Percentiles rank a stretch among this genome's conserved stretches.
Evolutionary conservation across 495 filamentous ascomycete species (phyloP).

Genomic region (Delitschia confertaspora): DNA sequence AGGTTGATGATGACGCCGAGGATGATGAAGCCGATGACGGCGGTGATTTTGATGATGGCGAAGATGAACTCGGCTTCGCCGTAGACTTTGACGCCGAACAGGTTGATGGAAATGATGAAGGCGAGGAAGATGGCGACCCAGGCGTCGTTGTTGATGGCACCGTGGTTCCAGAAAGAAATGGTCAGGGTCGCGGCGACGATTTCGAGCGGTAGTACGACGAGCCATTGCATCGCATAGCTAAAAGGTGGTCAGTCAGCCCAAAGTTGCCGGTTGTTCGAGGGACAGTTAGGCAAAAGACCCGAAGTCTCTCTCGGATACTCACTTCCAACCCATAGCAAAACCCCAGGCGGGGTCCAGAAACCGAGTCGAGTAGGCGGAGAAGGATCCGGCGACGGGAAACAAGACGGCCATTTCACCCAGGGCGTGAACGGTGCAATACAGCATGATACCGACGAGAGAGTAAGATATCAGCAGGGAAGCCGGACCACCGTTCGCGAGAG

Average conservation of each 20-base stretch:
- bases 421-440: conserved; percentile 86
- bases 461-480: conserved; percentile 79
- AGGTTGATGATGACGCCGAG: conserved; percentile 34
- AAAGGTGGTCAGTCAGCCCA: conserved; percentile 15
- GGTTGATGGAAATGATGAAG: conserved; percentile 32
- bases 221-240: conserved; percentile 89
- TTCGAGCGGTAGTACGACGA: conserved; percentile 79
- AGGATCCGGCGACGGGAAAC: conserved; percentile 87
- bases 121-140: conserved; percentile 57
- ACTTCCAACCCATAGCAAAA: conserved; percentile 97
- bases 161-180: conserved; percentile 70
- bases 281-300: no score
- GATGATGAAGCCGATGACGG: conserved; percentile 49
- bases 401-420: conserved; percentile 86
- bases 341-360: conserved; percentile 95
- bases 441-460: conserved; percentile 72
- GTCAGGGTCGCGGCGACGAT: conserved; percentile 86
- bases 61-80: conserved; percentile 39
- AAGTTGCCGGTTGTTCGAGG: conserved; percentile 1
- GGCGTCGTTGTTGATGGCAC: conserved; percentile 54
- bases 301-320: no score
- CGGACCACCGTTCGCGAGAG: conserved; percentile 71
- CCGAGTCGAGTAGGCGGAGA: conserved; percentile 83
- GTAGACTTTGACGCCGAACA: conserved; percentile 38
- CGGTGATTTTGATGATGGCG: conserved; percentile 58